phyloP scores from a whole-genome alignment of 1,284 basidiomycete species.

The Lentinula novae-zelandiae region DNA sequence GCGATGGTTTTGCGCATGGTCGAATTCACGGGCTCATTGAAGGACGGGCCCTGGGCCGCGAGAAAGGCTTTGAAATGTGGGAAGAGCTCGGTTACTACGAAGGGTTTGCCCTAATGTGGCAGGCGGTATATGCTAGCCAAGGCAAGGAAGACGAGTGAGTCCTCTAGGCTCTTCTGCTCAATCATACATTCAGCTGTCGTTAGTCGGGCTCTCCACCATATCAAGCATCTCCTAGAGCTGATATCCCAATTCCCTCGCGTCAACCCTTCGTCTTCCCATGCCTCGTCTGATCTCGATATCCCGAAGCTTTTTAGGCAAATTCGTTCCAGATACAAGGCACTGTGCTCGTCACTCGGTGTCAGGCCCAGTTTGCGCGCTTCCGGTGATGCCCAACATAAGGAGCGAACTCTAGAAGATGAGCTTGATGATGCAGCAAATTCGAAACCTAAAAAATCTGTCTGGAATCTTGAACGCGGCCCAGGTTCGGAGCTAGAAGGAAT shows the following conservation, averaged over 20 bases:
- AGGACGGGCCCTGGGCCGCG: slow-evolving; percentile 85
- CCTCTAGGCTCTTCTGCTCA: neutral
- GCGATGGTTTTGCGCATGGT: slow-evolving; percentile 81
- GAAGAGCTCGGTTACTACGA: slow-evolving; percentile 94
- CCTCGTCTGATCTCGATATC: slow-evolving; percentile 62
- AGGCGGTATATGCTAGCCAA: slow-evolving; percentile 39
- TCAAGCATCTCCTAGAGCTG: slow-evolving; percentile 65
- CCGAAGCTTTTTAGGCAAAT: slow-evolving; percentile 78
- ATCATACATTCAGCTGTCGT: neutral
- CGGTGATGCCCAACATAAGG: slow-evolving; percentile 11
- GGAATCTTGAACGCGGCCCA: neutral
- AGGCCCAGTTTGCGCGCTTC: slow-evolving; percentile 53
- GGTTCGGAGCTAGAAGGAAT: neutral
- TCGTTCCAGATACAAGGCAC: slow-evolving; percentile 81
- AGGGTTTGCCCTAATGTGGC: slow-evolving; percentile 78
- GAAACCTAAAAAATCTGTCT: neutral
- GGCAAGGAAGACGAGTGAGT: slow-evolving; percentile 46
- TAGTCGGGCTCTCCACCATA: slow-evolving; percentile 65
- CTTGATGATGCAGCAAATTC: slow-evolving; percentile 9
- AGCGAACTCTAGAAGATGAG: slow-evolving; percentile 12
- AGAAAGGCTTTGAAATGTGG: slow-evolving; percentile 96
- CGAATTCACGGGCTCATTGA: slow-evolving; percentile 88
- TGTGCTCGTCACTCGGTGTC: slow-evolving; percentile 83
- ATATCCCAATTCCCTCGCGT: slow-evolving; percentile 73
- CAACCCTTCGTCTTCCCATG: slow-evolving; percentile 56